phyloP scores from a whole-genome alignment of 768 basidiomycete species.

The Grammothele lineata region DNA sequence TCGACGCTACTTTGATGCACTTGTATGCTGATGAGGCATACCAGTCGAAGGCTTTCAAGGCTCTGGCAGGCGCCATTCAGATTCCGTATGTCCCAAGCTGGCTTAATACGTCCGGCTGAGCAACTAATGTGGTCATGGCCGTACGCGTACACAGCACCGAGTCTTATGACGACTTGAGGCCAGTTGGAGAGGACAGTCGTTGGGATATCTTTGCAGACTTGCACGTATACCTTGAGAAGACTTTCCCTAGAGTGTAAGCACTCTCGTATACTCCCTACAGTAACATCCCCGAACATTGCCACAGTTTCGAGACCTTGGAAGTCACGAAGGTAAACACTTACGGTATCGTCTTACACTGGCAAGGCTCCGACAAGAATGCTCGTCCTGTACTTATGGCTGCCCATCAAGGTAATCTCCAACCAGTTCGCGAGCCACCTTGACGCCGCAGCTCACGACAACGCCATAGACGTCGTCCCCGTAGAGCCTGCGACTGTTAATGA shows the following conservation, averaged over 20 bases:
- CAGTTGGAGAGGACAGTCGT: constrained; percentile 42
- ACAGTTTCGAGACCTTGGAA: constrained; percentile 34
- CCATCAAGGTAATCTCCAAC: constrained; percentile 41
- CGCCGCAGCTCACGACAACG: too few relatives aligned
- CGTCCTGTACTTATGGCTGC: constrained; percentile 53
- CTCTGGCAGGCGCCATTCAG: constrained; percentile 21
- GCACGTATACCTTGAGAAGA: constrained; percentile 35
- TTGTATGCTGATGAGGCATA: constrained; percentile 31
- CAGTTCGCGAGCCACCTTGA: background rate
- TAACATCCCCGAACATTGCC: constrained; percentile 7
- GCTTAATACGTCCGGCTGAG: background rate
- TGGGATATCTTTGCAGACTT: constrained; percentile 35
- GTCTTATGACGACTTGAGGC: constrained; percentile 42
- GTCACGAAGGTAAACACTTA: constrained; percentile 57
- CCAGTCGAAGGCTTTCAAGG: constrained; percentile 19
- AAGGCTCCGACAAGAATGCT: constrained; percentile 40
- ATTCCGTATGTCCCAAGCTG: constrained; percentile 34
- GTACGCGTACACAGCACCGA: constrained; percentile 36
- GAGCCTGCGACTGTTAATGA: constrained; percentile 36
- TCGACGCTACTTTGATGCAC: constrained; percentile 28
- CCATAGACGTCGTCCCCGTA: constrained; percentile 46
- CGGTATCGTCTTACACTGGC: constrained; percentile 57
- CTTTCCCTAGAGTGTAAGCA: constrained; percentile 61
- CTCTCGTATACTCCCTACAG: background rate
- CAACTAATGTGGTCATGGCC: constrained; percentile 1